These are phyloP conservation scores for Penicillium bovifimosum DNA, from an alignment of 495 filamentous ascomycete genomes.

Conservation along the genomic window DNA sequence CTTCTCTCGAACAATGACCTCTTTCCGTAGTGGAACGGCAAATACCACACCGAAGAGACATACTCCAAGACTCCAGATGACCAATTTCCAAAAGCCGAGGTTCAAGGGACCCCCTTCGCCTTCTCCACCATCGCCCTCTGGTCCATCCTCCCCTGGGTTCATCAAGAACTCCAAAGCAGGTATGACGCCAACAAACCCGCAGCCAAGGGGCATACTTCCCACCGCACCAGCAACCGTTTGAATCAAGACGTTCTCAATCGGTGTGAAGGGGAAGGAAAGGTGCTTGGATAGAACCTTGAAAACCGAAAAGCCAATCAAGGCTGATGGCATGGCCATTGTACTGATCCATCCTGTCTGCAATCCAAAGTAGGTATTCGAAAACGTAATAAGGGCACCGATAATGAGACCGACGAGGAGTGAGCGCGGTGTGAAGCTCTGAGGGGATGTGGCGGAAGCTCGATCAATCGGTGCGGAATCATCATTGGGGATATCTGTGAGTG, in stretches of 20 bases:
- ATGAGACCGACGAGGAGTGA: constrained; percentile 73
- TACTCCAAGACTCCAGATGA: constrained; percentile 84
- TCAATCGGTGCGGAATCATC: background rate
- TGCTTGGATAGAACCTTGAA: constrained; percentile 75
- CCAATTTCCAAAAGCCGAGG: constrained; percentile 66
- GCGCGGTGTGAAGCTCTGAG: constrained; percentile 69
- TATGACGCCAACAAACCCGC: constrained; percentile 90
- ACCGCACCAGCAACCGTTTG: constrained; percentile 94
- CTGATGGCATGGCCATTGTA: constrained; percentile 87
- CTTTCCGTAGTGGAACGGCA: constrained; percentile 77
- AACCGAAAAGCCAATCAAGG: constrained; percentile 91
- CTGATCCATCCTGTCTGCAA: constrained; percentile 92
- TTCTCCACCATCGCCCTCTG: constrained; percentile 48
- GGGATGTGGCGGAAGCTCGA: constrained; percentile 21
- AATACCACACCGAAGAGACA: constrained; percentile 97
- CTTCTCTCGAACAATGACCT: constrained; percentile 89
- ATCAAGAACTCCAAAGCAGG: constrained; percentile 88
- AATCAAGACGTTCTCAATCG: constrained; percentile 95
- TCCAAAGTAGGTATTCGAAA: constrained; percentile 97
- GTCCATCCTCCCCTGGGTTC: constrained; percentile 59
- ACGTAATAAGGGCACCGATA: constrained; percentile 85
- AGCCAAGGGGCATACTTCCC: constrained; percentile 94
- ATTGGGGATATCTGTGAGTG: background rate
- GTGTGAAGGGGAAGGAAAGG: constrained; percentile 74
- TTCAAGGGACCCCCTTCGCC: constrained; percentile 63